A percentile compares a stretch with the other conserved stretches of the same genome.
phyloP scores from a whole-genome alignment of 805 yeast genomes.

The Candida manassasensis region DNA sequence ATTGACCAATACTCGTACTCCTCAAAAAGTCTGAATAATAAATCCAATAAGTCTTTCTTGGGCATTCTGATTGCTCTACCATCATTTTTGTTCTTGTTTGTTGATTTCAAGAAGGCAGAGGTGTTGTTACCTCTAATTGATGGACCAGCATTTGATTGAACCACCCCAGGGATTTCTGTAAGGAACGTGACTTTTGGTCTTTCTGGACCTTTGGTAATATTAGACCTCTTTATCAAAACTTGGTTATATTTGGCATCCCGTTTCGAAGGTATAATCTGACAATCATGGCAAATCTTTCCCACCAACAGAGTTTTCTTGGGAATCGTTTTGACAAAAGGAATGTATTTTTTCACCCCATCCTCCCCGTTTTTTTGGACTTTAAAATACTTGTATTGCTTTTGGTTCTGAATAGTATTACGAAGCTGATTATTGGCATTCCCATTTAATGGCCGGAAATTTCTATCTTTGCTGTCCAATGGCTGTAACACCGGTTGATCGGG shows the following conservation, averaged over 20 bases:
- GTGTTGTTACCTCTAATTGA: conserved; percentile 65
- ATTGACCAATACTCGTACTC: conserved; percentile 96
- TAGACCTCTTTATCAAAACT: conserved; percentile 49
- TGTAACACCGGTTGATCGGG: conserved; percentile 49
- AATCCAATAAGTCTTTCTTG: conserved; percentile 82
- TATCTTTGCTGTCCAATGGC: conserved; percentile 22
- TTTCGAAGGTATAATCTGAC: conserved; percentile 78
- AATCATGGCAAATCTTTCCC: conserved; percentile 90
- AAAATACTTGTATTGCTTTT: conserved; percentile 20
- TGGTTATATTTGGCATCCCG: conserved; percentile 65
- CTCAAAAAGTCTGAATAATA: conserved; percentile 83
- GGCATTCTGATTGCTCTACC: conserved; percentile 95
- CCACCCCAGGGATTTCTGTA: conserved; percentile 80
- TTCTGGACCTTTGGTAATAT: conserved; percentile 45
- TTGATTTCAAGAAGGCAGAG: conserved; percentile 57
- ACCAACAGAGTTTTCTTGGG: conserved; percentile 82
- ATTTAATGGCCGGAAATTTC: conserved; percentile 6
- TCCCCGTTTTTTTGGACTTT: conserved; percentile 28
- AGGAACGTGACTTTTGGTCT: conserved; percentile 66
- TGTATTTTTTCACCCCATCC: conserved; percentile 35
- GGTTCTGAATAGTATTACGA: conserved; percentile 8
- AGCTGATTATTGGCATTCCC: conserved; percentile 7
- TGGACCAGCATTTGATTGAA: conserved; percentile 82
- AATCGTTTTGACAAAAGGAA: conserved; percentile 83
- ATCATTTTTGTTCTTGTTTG: conserved; percentile 47